Evolutionary conservation across 2,329 filamentous ascomycete species (phyloP), one percentile per base, ranked within the genome.

Genomic region (Ceratocystiopsis minuta): DNA sequence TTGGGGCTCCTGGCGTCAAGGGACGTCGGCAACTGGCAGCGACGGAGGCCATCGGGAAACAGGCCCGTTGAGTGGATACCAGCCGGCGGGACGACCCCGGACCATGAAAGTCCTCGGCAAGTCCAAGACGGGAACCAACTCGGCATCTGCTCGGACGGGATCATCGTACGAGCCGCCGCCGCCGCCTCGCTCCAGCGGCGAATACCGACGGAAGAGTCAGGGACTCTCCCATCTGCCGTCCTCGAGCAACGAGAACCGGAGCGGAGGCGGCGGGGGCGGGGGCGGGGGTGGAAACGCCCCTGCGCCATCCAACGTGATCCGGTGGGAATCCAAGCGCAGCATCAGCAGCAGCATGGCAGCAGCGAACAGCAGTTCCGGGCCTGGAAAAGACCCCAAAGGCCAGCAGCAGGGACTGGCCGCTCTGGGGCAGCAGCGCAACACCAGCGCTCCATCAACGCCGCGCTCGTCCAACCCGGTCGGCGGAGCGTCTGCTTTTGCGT

Each of bases 401-500:
- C 48, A 48, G 38, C 42, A 45, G 16, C 44, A 50, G 15, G 45
- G 43, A 17, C 48, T 49, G 35, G 51, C 43, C 0, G 44, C 49
- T 4, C 44, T 49, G 43, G 58, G 62, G 38, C 49, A 51, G 34
- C 60, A 61, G 42, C 42, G 17, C 43, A 62, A 53, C 57, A 34
- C 56, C 62, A 36, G 53, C 60, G 16, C n/a, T 63, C 13, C 15
- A 6, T 34, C 42, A 15, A 17, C 39, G 2, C 44, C 72, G 15
- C 70, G 75, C 43, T 68, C 75, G 7, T 67, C 75, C 31, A 96
- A 96, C 54, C 88, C 90, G 0, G 73, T 94, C 16, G 88, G 88
- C 10, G 83, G 83, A n/a, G 88, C 82, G 14, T 90, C 84, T 45
- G 88, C 88, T 3, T 96, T 96, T 62, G 79, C 82, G 13, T 96